Evolutionary conservation across 1,284 basidiomycete genomes (phyloP), one percentile per base, ranked within the genome.

Genomic region (Ceratobasidium sp.): DNA sequence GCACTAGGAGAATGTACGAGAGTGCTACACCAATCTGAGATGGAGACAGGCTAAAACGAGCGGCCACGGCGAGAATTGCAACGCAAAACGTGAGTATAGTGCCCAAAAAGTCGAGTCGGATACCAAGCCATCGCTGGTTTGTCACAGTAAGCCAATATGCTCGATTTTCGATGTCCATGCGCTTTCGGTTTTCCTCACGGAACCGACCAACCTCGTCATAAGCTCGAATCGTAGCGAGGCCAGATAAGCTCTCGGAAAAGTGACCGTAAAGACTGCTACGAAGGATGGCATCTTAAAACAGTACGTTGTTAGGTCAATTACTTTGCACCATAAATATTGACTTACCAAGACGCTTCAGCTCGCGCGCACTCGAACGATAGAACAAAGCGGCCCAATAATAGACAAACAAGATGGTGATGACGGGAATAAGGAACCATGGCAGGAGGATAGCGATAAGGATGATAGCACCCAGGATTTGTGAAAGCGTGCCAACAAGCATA

Each of bases 171-270:
- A 92, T 82, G 77, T 98, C 92, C 64, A 96, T 86, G n/a, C 89
- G 85, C 45, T 87, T 83, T 76, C 90, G 85, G 77, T 96, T 96
- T 72, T 93, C 92, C 9, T 79, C 79, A 65, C 86, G 80, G 84
- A 98, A 97, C 32, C 92, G 85, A 3, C 86, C 82, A 1, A 83
- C 80, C 77, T 91, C 90, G 12, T 88, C 88, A 75, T 96, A 97
- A 0, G 93, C 93, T n/a, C 93, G 88, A 62, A 96, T 94, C 1
- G 94, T 96, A 0, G 91, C 85, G 52, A 96, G 82, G 23, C 94
- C 94, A 9, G 89, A 89, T 8, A 97, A 84, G n/a, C 90, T 91
- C 81, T 98, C 96, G 59, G 90, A 91, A 79, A 96, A 94, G 80
- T 95, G 93, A 6, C 92, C 89, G 78, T 96, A 95, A n/a, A 94